Evolutionary conservation across 73 alveolate genomes (phyloP).

Genomic region (Symbiodinium pilosum): DNA sequence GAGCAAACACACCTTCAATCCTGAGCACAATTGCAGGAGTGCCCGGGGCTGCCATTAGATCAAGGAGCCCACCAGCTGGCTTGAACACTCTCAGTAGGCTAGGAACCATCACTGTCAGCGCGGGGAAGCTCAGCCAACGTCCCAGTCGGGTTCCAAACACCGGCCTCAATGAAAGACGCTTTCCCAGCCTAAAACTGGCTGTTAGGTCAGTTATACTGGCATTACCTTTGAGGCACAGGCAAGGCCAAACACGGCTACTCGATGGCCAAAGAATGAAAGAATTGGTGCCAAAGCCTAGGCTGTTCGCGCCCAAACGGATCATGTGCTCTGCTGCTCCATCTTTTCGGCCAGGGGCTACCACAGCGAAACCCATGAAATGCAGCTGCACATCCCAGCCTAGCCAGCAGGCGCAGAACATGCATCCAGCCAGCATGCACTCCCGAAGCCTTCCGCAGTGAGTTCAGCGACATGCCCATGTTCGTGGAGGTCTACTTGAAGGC

Average conservation of each 20-base stretch:
- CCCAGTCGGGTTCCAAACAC: slow-evolving; percentile 84
- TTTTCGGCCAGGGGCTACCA: slow-evolving; percentile 6
- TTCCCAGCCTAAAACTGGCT: background rate
- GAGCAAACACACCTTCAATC: background rate
- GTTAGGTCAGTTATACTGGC: too few species aligned
- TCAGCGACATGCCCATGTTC: background rate
- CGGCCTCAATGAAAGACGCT: background rate
- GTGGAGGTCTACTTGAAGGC: slow-evolving; percentile 56
- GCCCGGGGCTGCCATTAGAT: background rate
- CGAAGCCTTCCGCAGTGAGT: background rate
- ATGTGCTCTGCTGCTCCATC: too few species aligned
- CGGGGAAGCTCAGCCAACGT: background rate
- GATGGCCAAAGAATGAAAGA: background rate
- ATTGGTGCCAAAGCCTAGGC: background rate
- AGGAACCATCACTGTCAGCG: background rate
- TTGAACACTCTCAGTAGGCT: background rate
- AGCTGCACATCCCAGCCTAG: slow-evolving; percentile 89
- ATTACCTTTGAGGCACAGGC: background rate
- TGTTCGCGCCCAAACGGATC: too few species aligned
- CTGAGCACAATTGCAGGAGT: background rate
- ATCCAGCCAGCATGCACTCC: background rate
- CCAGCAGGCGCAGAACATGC: background rate
- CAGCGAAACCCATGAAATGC: slow-evolving; percentile 89
- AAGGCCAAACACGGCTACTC: slow-evolving; percentile 44
- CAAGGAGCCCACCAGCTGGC: background rate